A percentile compares a stretch with the other conserved stretches of the same genome.
Conservation (phyloP, 2,329 filamentous ascomycete genomes). For the Aspergillus aculeatinus region DNA sequence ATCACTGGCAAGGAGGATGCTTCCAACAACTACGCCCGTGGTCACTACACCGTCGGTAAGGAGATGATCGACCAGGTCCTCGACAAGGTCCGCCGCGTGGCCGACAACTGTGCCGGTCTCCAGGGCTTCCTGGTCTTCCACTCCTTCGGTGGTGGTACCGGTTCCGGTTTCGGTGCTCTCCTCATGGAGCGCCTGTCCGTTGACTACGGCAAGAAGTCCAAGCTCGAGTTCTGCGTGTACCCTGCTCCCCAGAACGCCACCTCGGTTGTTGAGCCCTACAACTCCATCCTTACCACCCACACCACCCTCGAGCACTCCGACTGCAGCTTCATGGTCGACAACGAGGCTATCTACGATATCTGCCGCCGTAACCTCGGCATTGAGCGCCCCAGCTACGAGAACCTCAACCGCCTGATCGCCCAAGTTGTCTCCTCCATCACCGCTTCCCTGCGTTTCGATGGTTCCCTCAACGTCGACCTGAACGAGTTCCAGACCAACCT, state of each 20-base stretch:
- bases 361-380: conserved; percentile 97
- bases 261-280: conserved; percentile 98
- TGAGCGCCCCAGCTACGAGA: conserved; percentile 96
- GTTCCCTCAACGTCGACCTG: conserved; percentile 97
- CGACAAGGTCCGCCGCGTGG: conserved; percentile 95
- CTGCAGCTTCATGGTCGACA: conserved; percentile 99
- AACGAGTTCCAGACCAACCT: conserved; percentile 99
- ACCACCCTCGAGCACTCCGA: conserved; percentile 99
- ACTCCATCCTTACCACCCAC: conserved; percentile 98
- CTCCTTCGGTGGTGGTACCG: conserved; percentile 98
- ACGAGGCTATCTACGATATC: conserved; percentile 99
- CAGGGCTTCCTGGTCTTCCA: conserved; percentile 99
- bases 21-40: conserved; percentile 99
- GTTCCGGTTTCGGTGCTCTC: conserved; percentile 96
- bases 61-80: conserved; percentile 97
- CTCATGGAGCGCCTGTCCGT: conserved; percentile 98
- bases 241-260: conserved; percentile 95
- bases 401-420: conserved; percentile 97
- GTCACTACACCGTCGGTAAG: conserved; percentile 99
- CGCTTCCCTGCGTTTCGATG: conserved; percentile 95
- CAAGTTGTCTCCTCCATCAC: conserved; percentile 99
- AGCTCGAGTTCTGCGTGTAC: conserved; percentile 99
- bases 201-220: conserved; percentile 99
- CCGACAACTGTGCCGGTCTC: conserved; percentile 96
- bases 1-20: conserved; percentile 99